These are phyloP conservation scores for Nicotiana tomentosiformis DNA, from an alignment of 257 asterid genomes.

Conservation along the genomic window DNA sequence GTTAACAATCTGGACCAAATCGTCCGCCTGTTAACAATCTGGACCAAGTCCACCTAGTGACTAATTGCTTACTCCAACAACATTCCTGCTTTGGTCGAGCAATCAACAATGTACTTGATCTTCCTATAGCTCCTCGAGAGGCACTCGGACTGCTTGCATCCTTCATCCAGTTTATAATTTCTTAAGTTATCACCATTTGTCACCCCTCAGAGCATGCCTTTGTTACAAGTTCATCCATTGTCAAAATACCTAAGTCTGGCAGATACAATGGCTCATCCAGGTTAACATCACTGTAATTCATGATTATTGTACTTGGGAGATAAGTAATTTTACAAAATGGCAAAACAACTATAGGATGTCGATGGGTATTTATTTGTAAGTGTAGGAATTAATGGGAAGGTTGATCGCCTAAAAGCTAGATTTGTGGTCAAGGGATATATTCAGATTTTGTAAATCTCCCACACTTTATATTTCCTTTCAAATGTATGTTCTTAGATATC, in stretches of 20 bases:
- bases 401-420: not conserved
- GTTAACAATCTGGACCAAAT: not conserved
- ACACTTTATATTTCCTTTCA: not conserved
- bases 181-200: not conserved
- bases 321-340: not conserved
- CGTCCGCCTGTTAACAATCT: not conserved
- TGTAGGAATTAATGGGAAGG: not conserved
- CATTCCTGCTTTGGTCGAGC: not conserved
- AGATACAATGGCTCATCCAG: not conserved
- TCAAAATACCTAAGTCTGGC: not conserved
- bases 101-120: not conserved
- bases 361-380: too few species aligned
- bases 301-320: not conserved
- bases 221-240: not conserved
- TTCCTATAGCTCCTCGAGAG: not conserved
- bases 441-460: not conserved
- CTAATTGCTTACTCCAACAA: not conserved
- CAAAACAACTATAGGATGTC: not conserved
- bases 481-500: not conserved
- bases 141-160: not conserved
- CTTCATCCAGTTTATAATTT: not conserved
- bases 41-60: not conserved
- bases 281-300: not conserved
- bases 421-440: not conserved
- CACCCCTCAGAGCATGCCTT: not conserved